phyloP scores from a whole-genome alignment of 768 basidiomycete species.

The Ephemerocybe angulata region DNA sequence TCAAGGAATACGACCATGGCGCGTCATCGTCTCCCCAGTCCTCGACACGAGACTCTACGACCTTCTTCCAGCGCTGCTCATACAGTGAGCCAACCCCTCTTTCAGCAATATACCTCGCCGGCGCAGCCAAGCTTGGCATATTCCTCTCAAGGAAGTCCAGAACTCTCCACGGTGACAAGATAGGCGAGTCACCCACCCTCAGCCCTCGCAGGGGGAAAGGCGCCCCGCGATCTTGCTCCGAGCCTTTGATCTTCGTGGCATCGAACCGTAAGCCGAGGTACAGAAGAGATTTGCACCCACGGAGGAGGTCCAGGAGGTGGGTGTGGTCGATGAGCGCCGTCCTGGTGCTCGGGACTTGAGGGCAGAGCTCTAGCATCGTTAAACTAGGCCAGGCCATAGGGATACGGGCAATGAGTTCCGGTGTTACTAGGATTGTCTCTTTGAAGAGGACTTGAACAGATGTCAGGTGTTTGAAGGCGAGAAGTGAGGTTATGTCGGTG shows the following conservation, averaged over 20 bases:
- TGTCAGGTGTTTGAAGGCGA: no score
- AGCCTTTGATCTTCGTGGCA: not conserved
- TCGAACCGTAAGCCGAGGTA: not conserved
- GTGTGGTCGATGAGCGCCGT: not conserved
- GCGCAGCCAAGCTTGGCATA: not conserved
- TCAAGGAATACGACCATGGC: no score
- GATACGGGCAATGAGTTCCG: not conserved
- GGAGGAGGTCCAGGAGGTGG: not conserved
- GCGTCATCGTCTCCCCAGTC: no score
- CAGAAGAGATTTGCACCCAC: not conserved
- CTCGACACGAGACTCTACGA: no score
- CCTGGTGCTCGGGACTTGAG: not conserved
- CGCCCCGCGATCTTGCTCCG: not conserved
- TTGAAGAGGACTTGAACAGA: no score
- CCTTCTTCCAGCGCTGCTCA: no score
- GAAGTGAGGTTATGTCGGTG: no score
- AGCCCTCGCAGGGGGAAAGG: not conserved
- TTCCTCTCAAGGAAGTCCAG: not conserved
- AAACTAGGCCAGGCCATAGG: not conserved
- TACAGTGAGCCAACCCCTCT: no score
- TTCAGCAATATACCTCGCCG: not conserved
- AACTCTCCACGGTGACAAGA: not conserved
- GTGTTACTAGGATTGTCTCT: no score
- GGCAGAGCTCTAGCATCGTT: not conserved
- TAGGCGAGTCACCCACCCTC: not conserved